Evolutionary conservation across 2,329 filamentous ascomycete genomes (phyloP).

Genomic region (Ophiostoma pallidulum): DNA sequence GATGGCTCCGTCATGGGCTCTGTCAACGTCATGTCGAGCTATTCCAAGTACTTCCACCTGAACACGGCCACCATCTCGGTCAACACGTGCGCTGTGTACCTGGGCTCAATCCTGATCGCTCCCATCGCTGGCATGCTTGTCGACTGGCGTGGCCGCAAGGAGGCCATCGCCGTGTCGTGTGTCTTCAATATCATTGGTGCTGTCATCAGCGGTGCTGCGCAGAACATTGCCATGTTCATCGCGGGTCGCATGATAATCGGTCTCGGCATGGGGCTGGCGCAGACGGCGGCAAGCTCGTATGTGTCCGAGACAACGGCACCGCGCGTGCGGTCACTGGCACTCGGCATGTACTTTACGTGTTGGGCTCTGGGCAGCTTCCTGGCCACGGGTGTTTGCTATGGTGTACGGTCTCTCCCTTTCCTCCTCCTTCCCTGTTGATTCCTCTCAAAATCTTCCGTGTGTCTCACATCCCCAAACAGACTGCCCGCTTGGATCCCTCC

Average conservation of each 20-base stretch:
- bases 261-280: constrained; percentile 17
- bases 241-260: constrained; percentile 21
- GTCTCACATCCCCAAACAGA: not conserved
- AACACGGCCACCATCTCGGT: constrained; percentile 25
- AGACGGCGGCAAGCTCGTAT: constrained; percentile 13
- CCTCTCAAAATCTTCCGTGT: not conserved
- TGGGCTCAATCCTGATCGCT: constrained; percentile 19
- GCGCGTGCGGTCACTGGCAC: constrained; percentile 13
- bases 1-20: constrained; percentile 26
- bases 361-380: constrained; percentile 17
- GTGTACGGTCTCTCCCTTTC: constrained; percentile 16
- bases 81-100: constrained; percentile 22
- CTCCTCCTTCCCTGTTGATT: not conserved
- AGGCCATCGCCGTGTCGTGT: constrained; percentile 10
- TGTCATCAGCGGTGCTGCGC: constrained; percentile 17
- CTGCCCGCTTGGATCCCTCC: constrained; percentile 9
- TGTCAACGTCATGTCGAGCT: constrained; percentile 27
- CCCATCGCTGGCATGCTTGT: constrained; percentile 18
- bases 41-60: constrained; percentile 25
- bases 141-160: constrained; percentile 21
- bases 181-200: constrained; percentile 20
- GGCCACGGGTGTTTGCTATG: constrained; percentile 18
- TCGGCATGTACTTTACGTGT: constrained; percentile 15
- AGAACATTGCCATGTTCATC: constrained; percentile 22
- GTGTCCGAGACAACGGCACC: constrained; percentile 16